These are phyloP conservation scores for Fusarium sp. DNA, from an alignment of 2,329 filamentous ascomycete species.

Conservation along the genomic window DNA sequence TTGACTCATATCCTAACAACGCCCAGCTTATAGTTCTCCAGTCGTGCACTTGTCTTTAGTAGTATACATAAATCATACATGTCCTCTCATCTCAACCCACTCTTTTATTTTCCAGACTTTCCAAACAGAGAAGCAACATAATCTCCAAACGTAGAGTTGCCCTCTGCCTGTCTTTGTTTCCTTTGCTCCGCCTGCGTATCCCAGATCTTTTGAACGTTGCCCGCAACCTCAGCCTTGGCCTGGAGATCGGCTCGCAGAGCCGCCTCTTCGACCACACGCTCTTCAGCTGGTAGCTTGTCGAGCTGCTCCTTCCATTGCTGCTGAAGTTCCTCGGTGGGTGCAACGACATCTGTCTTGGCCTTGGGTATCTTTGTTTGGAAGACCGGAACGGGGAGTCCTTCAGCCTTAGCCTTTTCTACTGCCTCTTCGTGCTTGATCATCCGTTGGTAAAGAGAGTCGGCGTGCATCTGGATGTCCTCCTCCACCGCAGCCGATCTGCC, in stretches of 20 bases:
- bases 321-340: constrained; percentile 63
- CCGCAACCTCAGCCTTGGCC: constrained; percentile 73
- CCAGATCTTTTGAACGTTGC: constrained; percentile 64
- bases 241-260: constrained; percentile 75
- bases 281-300: constrained; percentile 70
- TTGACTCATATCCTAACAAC: not conserved
- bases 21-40: not conserved
- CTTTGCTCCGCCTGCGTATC: constrained; percentile 69
- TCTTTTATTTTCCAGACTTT: constrained; percentile 48
- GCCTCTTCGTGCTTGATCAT: constrained; percentile 86
- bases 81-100: not conserved
- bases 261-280: constrained; percentile 74
- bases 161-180: constrained; percentile 58
- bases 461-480: constrained; percentile 95
- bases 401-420: constrained; percentile 78
- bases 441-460: constrained; percentile 89
- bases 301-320: constrained; percentile 69
- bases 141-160: constrained; percentile 53
- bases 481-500: constrained; percentile 78
- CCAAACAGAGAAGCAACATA: constrained; percentile 52
- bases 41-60: not conserved
- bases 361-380: constrained; percentile 71
- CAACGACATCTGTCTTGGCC: constrained; percentile 42
- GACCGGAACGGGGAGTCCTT: constrained; percentile 70
- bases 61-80: constrained; percentile 45